Evolutionary conservation across 768 basidiomycete genomes (phyloP), one percentile per base, ranked within the genome.

Genomic region (Suillus americanus): DNA sequence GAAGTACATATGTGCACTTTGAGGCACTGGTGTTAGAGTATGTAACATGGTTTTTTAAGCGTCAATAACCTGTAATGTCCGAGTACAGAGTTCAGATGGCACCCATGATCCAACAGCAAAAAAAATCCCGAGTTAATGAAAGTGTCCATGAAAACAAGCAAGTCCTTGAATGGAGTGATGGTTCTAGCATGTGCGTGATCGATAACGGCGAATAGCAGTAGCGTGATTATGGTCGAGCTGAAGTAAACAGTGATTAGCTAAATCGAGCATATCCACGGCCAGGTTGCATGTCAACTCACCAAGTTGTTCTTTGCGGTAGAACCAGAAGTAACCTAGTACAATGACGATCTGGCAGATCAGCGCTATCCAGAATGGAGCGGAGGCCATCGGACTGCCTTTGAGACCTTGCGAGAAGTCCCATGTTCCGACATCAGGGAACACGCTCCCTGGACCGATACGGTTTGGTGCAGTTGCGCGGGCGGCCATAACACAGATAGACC

Each of bases 251-350:
- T 13, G 12, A 62, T 45, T 18, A 40, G n/a, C 13, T 35, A 62
- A 50, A 51, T 46, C 7, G 4, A 60, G 30, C 6, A 8, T 23
- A 4, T 28, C 38, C 12, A 25, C 18, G 28, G 51, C 28, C 28
- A 30, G 20, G 18, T 30, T 25, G 46, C 14, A 55, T 13, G 18
- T 30, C 5, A 3, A 82, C 90, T 61, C 74, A 91, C 91, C 77
- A 65, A 97, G 85, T 75, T 97, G 95, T 78, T 97, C 95, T 79
- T 94, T 95, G 76, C 95, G 88, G 79, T 96, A 97, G 86, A 97
- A 96, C 92, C 92, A 92, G 82, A 95, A 95, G 80, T 97, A 97
- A 25, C 95, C 95, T 65, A 89, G 77, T 64, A 96, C 93, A 72
- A 97, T 94, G 68, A 95, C 76, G 62, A 97, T 72, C 74, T 94